Base-by-base conservation (phyloP, 331 rosid species). In the Prunus yedoensis region DNA sequence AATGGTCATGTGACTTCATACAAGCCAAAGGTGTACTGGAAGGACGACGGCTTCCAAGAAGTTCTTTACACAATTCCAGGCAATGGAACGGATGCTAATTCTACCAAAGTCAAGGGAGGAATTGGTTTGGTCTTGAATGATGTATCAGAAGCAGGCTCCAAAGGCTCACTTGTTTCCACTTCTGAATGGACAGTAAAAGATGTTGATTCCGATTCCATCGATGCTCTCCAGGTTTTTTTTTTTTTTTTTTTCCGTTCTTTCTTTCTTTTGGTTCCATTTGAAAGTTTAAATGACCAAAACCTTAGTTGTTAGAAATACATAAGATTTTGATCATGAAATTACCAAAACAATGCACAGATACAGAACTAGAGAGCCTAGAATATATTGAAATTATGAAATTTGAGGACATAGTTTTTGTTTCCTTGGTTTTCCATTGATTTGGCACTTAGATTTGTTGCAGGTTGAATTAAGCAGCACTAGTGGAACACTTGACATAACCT, bases 1-100 rank as follows among this genome's bases (percentile, higher is more conserved):
- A 89, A 88, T 73, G 97, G 96, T 45, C 99, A 91, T 77, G 89
- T 94, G 12, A 89, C 93, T 61, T 94, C 99, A 23, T 94, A 92
- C 83, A 92, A 79, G 79, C 99, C 97, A 11, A 92, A 89, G 82
- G 97, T 94, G 23, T 75, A 74, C 50, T 92, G 96, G 97, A 94
- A 90, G 63, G 97, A 92, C 46, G 93, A 94, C 58, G 99, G 99
- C 14, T 84, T 83, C 43, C 90, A 90, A 46, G 99, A 94, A 79
- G 88, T 88, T 83, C 92, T 94, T 13, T 92, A 81, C 77, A 90
- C 99, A 38, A 28, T 88, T 80, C 90, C 90, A 43, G 76, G 82
- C 2, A 56, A 16, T 51, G 86, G 59, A 58, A 17, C 80, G 3
- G 87, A 76, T 52, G 74, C 82, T 46, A 82, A 80, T 76, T 61